phyloP scores from a whole-genome alignment of 1,284 basidiomycete genomes.

The Abortiporus biennis region DNA sequence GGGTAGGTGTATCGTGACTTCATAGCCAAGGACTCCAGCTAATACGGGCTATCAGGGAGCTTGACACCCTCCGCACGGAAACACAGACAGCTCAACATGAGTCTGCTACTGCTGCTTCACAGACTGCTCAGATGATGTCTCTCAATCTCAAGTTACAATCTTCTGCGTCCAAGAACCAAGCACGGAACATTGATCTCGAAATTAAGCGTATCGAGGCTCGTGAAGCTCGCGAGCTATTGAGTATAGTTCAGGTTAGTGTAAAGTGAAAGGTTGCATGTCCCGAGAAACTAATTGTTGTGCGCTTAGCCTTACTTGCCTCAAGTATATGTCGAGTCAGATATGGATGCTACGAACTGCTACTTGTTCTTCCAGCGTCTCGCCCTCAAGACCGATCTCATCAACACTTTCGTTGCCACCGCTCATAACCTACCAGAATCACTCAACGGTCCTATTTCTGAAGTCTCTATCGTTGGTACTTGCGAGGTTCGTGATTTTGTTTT shows the following conservation, averaged over 20 bases:
- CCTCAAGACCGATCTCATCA: conserved; percentile 82
- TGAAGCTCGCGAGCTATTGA: conserved; percentile 74
- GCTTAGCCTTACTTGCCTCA: conserved; percentile 78
- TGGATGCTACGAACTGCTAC: conserved; percentile 81
- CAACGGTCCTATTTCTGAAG: conserved; percentile 73
- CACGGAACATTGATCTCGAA: conserved; percentile 84
- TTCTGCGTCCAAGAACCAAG: conserved; percentile 83
- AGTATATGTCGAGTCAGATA: conserved; percentile 80
- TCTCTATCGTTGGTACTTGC: conserved; percentile 83
- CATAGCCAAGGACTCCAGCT: not conserved
- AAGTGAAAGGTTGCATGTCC: not conserved
- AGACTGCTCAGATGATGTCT: conserved; percentile 83
- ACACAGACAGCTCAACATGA: conserved; percentile 82
- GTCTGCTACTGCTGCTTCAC: conserved; percentile 67
- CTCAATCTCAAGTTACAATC: conserved; percentile 91
- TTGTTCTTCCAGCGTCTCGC: conserved; percentile 88
- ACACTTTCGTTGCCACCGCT: conserved; percentile 70
- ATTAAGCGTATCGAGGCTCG: conserved; percentile 77
- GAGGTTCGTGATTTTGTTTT: conserved; percentile 49
- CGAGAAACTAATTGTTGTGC: not conserved
- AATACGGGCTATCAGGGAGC: conserved; percentile 51
- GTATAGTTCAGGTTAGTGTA: conserved; percentile 52
- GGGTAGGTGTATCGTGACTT: conserved; percentile 37
- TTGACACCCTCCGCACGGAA: conserved; percentile 75
- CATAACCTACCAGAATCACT: conserved; percentile 82